Evolutionary conservation across 2,329 filamentous ascomycete genomes (phyloP).

Genomic region (Sporothrix pseudoabietina): DNA sequence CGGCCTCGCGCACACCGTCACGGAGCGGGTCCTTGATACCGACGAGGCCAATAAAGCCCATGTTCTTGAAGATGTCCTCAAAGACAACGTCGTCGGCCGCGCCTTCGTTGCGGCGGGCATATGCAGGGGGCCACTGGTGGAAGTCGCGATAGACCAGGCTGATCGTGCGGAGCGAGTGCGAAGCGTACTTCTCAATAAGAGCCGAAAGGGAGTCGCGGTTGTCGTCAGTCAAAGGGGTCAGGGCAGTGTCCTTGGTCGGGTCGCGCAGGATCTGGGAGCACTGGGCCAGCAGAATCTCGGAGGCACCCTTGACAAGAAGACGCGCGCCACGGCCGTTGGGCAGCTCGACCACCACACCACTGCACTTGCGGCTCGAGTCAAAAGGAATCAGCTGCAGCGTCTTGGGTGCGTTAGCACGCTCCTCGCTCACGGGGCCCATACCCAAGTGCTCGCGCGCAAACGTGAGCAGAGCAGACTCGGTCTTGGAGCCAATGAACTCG

Average conservation of each 20-base stretch:
- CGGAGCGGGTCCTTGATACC: constrained; percentile 82
- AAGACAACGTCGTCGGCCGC: constrained; percentile 65
- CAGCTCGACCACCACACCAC: constrained; percentile 61
- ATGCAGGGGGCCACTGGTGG: constrained; percentile 76
- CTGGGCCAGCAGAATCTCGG: constrained; percentile 63
- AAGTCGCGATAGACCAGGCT: constrained; percentile 84
- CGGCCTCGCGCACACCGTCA: constrained; percentile 71
- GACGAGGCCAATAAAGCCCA: constrained; percentile 70
- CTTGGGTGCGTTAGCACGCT: constrained; percentile 54
- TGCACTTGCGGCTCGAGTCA: constrained; percentile 74
- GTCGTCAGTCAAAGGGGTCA: constrained; percentile 52
- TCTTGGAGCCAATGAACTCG: constrained; percentile 76
- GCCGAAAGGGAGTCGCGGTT: constrained; percentile 61
- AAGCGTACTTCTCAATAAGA: constrained; percentile 77
- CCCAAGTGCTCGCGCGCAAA: constrained; percentile 67
- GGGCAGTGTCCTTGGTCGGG: constrained; percentile 49
- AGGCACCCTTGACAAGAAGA: constrained; percentile 65
- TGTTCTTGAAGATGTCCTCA: constrained; percentile 66
- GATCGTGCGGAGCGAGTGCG: constrained; percentile 79
- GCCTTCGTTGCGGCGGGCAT: constrained; percentile 56
- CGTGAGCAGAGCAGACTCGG: constrained; percentile 72
- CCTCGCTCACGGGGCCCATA: constrained; percentile 65
- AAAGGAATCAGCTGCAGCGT: constrained; percentile 72
- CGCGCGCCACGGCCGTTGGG: constrained; percentile 53
- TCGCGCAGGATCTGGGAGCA: constrained; percentile 56